Conservation (phyloP, 306 rosid species). For the Sesbania bispinosa region DNA sequence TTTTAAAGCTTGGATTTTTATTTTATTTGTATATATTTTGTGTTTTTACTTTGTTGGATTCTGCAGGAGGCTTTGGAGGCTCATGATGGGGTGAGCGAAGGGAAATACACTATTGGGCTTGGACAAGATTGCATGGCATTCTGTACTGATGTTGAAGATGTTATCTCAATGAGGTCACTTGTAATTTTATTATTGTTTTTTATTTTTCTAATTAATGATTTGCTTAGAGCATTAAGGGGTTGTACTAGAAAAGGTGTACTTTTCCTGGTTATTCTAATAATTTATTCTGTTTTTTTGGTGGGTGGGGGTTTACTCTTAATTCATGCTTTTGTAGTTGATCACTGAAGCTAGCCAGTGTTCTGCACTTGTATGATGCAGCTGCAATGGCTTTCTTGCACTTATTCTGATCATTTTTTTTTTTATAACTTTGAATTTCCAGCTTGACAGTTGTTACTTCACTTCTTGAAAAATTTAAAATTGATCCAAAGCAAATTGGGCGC, state of each 20-base stretch:
- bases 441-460: conserved; percentile 70
- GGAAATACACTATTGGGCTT: conserved; percentile 85
- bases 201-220: background rate
- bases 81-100: conserved; percentile 85
- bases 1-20: background rate
- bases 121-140: conserved; percentile 91
- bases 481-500: conserved; percentile 78
- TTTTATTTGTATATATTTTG: no score
- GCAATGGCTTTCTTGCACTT: conserved; percentile 6
- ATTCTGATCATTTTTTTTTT: background rate
- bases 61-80: conserved; percentile 72
- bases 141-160: conserved; percentile 83
- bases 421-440: conserved; percentile 37
- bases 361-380: conserved; percentile 8
- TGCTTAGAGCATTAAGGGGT: background rate
- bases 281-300: background rate
- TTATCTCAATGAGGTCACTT: conserved; percentile 79
- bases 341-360: background rate
- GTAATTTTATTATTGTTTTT: background rate
- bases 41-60: background rate
- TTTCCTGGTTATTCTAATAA: background rate
- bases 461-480: conserved; percentile 63
- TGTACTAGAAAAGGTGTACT: background rate
- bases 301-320: background rate
- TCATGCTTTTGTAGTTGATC: background rate